Base-by-base conservation (phyloP, 345 rosid genomes). In the Combretum micranthum region DNA sequence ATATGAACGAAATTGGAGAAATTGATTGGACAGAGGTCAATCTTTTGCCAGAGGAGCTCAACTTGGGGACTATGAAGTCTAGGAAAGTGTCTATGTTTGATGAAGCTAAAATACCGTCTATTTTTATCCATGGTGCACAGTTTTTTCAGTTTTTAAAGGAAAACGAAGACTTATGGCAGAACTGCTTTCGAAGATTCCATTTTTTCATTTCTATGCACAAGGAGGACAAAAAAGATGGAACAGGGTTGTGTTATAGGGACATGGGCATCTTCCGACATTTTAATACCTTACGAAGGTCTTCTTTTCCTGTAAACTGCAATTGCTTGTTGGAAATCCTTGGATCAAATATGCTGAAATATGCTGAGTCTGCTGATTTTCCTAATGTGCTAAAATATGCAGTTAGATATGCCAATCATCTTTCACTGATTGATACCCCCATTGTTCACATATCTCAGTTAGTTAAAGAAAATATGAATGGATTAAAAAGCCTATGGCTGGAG, bases 401-500 rank as follows among this genome's bases (percentile, higher is more conserved):
- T 47, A 57, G 66, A 52, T 53, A 43, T 1, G 70, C 66, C 23
- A 64, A 61, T 17, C 61, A 46, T 54, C 47, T 80, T 16, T 71
- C 72, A 2, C 59, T 80, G 62, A 64, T 61, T 46, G 66, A 80
- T 15, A 55, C 20, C 58, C 15, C 1, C 21, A 17, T 64, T 50
- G 68, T 23, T 6, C 39, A 63, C 70, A 47, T 66, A 48, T 78
- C 81, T 26, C 55, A 65, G 56, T 64, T 82, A 15, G 69, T 55
- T n/a, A 19, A 60, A 2, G 64, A 19, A 20, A 37, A 52, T 20
- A 48, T 64, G 59, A 56, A 18, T 19, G 65, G 53, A 26, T 39
- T 76, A 42, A 75, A 62, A 57, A 54, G 73, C 13, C 73, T 69
- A 42, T 78, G 73, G 71, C 39, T 85, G 44, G 68, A 64, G 23